These are phyloP conservation scores for Purpureocillium takamizusanense DNA, from an alignment of 2,329 filamentous ascomycete species.

Conservation along the genomic window DNA sequence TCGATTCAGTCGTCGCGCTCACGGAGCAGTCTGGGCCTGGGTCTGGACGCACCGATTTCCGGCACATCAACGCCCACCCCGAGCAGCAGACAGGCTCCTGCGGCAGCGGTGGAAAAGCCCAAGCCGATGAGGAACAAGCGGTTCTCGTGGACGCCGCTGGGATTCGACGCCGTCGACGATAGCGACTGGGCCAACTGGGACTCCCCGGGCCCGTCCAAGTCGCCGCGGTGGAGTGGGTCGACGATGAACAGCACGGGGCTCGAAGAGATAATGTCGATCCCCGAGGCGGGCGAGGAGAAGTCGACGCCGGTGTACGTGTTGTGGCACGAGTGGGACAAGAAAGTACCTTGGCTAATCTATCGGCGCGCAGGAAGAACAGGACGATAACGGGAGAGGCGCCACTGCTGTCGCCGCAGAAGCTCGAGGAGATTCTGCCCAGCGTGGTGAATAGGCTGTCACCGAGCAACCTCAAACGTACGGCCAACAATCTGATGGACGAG, in stretches of 20 bases:
- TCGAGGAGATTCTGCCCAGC: constrained; percentile 56
- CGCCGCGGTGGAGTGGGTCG: constrained; percentile 55
- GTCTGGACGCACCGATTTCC: constrained; percentile 14
- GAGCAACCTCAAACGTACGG: constrained; percentile 70
- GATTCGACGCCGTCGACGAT: constrained; percentile 48
- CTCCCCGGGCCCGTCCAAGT: constrained; percentile 42
- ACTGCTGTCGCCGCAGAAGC: constrained; percentile 27
- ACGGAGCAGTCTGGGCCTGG: constrained; percentile 35
- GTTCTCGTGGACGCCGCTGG: constrained; percentile 52
- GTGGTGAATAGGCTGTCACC: constrained; percentile 64
- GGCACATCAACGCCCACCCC: constrained; percentile 21
- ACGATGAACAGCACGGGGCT: constrained; percentile 34
- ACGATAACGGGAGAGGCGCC: constrained; percentile 18
- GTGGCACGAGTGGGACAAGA: constrained; percentile 3
- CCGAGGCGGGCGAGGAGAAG: constrained; percentile 38
- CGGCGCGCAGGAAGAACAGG: constrained; percentile 22
- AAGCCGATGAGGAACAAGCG: constrained; percentile 38
- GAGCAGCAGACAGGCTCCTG: constrained; percentile 16
- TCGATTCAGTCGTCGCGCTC: too few relatives aligned
- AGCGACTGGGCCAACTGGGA: constrained; percentile 61
- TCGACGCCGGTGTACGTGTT: constrained; percentile 38
- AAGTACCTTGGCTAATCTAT: neutral
- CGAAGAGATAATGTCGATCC: constrained; percentile 35
- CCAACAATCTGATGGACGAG: constrained; percentile 80
- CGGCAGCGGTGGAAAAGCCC: constrained; percentile 18